Evolutionary conservation across 129 eudicot species (phyloP).

Genomic region (Arctium lappa): DNA sequence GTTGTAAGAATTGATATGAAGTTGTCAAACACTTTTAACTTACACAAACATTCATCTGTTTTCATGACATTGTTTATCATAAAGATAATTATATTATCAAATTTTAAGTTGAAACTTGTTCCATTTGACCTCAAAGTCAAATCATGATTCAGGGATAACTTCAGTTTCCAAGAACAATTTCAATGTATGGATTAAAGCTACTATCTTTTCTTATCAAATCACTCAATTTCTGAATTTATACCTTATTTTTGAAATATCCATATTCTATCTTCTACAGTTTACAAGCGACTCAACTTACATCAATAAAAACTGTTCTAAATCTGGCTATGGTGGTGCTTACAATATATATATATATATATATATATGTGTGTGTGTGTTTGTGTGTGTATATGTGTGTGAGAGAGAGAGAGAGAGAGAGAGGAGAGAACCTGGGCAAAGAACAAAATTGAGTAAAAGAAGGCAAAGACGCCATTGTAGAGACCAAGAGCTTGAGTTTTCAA

Average conservation of each 20-base stretch:
- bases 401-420: neutral
- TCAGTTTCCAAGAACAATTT: neutral
- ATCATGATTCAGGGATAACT: slow-evolving; percentile 5
- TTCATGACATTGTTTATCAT: neutral
- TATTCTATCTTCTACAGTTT: neutral
- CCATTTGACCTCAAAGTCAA: slow-evolving; percentile 8
- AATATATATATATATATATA: neutral
- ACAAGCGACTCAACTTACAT: slow-evolving; percentile 7
- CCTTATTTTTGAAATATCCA: neutral
- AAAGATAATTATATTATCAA: neutral
- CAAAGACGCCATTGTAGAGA: slow-evolving; percentile 58
- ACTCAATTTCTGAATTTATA: neutral
- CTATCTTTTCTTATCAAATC: neutral
- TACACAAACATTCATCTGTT: neutral
- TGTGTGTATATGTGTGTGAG: neutral
- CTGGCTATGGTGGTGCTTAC: neutral
- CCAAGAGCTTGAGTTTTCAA: slow-evolving; percentile 33
- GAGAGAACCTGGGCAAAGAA: slow-evolving; percentile 61
- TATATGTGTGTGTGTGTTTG: neutral
- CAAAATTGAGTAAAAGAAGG: slow-evolving; percentile 60
- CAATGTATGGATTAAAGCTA: neutral
- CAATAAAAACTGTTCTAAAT: neutral
- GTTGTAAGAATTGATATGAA: neutral
- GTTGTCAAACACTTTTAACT: neutral
- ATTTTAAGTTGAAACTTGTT: neutral